phyloP scores from a whole-genome alignment of 768 basidiomycete species.

The Crassisporium funariophilum region DNA sequence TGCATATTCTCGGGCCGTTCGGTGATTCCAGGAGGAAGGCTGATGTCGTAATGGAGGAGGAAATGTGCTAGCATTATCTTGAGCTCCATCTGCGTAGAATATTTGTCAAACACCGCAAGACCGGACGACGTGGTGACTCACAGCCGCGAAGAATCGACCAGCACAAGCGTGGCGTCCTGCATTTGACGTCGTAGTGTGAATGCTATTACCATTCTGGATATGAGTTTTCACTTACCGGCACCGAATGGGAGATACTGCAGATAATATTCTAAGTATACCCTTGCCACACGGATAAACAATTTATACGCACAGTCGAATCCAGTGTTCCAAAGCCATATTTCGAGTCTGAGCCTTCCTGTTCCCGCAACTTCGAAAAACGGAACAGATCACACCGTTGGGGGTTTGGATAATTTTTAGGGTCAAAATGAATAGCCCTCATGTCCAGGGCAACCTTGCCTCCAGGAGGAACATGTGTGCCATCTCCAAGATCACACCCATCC shows the following conservation, averaged over 20 bases:
- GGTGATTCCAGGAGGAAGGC: slow-evolving; percentile 24
- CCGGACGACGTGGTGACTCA: slow-evolving; percentile 16
- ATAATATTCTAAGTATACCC: slow-evolving; percentile 5
- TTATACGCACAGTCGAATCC: slow-evolving; percentile 32
- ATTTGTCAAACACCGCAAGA: background rate
- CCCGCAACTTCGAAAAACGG: slow-evolving; percentile 37
- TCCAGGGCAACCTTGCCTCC: slow-evolving; percentile 35
- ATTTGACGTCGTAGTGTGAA: slow-evolving; percentile 5
- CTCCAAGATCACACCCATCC: slow-evolving; percentile 28
- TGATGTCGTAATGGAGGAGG: slow-evolving; percentile 35
- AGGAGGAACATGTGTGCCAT: slow-evolving; percentile 34
- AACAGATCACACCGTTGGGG: slow-evolving; percentile 37
- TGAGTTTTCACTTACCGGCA: slow-evolving; percentile 26
- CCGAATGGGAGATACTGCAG: slow-evolving; percentile 41
- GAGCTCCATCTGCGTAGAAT: slow-evolving; percentile 32
- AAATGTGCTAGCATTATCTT: slow-evolving; percentile 40
- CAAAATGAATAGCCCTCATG: slow-evolving; percentile 36
- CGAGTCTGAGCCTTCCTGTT: slow-evolving; percentile 26
- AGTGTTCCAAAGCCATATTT: slow-evolving; percentile 38
- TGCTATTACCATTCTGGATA: background rate
- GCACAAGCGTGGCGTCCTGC: slow-evolving; percentile 40
- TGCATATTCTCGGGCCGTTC: slow-evolving; percentile 30
- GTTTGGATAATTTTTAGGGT: slow-evolving; percentile 36
- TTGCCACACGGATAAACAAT: slow-evolving; percentile 4
- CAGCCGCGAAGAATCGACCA: slow-evolving; percentile 38